Base-by-base conservation (phyloP, 2,329 filamentous ascomycete species). In the Sporothrix brasiliensis region DNA sequence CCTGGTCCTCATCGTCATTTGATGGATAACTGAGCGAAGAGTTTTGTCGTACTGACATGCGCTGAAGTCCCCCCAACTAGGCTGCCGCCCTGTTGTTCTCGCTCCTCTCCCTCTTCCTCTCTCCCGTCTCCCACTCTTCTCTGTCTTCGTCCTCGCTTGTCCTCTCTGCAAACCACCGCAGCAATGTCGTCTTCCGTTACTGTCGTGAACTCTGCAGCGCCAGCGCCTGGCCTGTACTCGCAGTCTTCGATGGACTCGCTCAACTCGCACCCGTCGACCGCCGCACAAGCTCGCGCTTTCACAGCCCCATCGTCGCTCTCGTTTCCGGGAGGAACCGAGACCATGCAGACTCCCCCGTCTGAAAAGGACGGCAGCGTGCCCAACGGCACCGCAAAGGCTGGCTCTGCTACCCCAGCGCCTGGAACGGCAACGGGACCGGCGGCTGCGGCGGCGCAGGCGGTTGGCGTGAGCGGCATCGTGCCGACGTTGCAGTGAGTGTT, bases 271-370 rank as follows among this genome's bases (percentile, higher is more conserved):
- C 95, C 95, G 68, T 88, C 92, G 75, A 98, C 90, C 79, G 94
- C 94, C 78, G 89, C 91, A 74, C 94, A 98, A 87, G 95, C 95
- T 75, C 95, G 95, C 86, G 93, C 92, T 79, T 97, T 98, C 83
- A 97, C 94, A 77, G 93, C 93, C 72, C 92, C 94, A 70, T 91
- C 92, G 75, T 97, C 93, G 76, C 87, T 98, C 75, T 97, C 94
- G 73, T 98, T 96, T 82, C 94, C 94, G 68, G 92, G 92, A 52
- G 73, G 73, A 66, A 71, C 73, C 27, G 73, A 74, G 58, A 73
- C 53, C 47, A 72, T 74, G 73, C 70, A 72, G 69, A 72, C 71
- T 58, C 70, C 73, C 24, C 70, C 73, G 68, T 74, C 73, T 72
- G 73, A 73, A 71, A 74, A 74, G 71, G 70, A 74, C 53, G 73